Percentiles rank a stretch among this genome's conserved stretches.
Conservation (phyloP, 73 alveolate species). For the Breviolum minutum region DNA sequence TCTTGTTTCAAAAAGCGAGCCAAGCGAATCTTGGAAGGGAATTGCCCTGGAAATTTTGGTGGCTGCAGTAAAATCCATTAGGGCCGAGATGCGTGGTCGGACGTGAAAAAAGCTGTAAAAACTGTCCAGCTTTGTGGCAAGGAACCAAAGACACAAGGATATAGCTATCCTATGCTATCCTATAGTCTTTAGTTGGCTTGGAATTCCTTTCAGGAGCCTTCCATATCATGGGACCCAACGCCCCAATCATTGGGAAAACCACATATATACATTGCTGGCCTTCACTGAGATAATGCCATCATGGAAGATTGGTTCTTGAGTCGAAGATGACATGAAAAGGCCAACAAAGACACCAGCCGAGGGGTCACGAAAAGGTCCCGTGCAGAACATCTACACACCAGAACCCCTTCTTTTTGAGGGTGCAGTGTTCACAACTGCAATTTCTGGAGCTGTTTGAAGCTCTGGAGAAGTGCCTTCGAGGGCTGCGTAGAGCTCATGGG, state of each 20-base stretch:
- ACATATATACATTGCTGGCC: neutral
- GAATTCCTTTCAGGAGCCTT: neutral
- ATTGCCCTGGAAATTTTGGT: too few relatives aligned
- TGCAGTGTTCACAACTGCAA: neutral
- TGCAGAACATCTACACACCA: too few relatives aligned
- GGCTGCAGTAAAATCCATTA: too few relatives aligned
- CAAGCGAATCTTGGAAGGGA: too few relatives aligned
- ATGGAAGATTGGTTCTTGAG: neutral
- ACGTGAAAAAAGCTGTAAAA: too few relatives aligned
- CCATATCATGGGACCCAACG: neutral
- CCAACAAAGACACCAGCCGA: too few relatives aligned
- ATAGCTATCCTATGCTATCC: neutral
- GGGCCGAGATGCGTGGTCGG: too few relatives aligned
- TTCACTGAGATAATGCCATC: neutral
- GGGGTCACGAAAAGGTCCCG: too few relatives aligned
- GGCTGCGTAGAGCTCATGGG: neutral
- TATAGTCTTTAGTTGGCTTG: neutral
- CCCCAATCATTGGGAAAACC: neutral
- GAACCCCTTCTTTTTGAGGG: too few relatives aligned
- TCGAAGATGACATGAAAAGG: neutral
- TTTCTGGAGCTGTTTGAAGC: neutral
- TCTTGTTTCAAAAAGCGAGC: too few relatives aligned
- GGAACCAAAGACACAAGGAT: neutral
- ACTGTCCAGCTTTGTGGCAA: neutral
- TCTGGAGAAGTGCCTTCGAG: neutral